These are phyloP conservation scores for Craterostigma plantagineum DNA, from an alignment of 257 asterid genomes.

Conservation along the genomic window DNA sequence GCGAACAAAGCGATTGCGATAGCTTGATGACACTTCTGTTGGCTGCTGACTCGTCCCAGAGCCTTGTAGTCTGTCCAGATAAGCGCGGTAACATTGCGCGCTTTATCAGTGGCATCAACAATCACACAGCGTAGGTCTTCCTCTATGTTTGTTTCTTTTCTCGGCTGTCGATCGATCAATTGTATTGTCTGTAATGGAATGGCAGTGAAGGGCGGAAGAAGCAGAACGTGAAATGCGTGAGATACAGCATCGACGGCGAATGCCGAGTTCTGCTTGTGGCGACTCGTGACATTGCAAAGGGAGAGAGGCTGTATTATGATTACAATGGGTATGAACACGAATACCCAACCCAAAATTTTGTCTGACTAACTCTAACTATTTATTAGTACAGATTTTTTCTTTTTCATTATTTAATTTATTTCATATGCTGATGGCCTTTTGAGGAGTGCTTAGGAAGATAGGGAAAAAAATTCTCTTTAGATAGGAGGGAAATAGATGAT, in stretches of 20 bases:
- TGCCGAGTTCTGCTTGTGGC: constrained; percentile 60
- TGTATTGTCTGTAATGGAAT: constrained; percentile 9
- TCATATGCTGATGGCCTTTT: no score
- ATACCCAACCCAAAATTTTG: constrained; percentile 71
- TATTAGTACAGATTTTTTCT: no score
- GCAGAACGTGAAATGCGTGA: constrained; percentile 73
- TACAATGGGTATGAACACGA: constrained; percentile 81
- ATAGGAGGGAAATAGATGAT: no score
- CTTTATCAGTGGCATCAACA: constrained; percentile 74
- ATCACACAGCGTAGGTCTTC: constrained; percentile 57
- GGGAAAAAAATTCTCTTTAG: no score
- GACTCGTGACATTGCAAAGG: constrained; percentile 54
- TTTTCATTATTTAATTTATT: no score
- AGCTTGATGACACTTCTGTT: constrained; percentile 86
- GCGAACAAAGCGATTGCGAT: constrained; percentile 68
- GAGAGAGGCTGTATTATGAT: constrained; percentile 82
- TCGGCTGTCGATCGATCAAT: no score
- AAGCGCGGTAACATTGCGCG: constrained; percentile 76
- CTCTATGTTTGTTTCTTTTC: constrained; percentile 6
- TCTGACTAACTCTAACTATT: constrained; percentile 12
- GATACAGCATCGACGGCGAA: constrained; percentile 48
- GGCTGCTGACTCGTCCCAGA: constrained; percentile 34
- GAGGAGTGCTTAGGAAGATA: no score
- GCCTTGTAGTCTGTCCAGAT: constrained; percentile 77
- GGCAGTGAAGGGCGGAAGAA: constrained; percentile 76